Conservation (phyloP, 202 grass and related monocot species). For the Eragrostis tef region DNA sequence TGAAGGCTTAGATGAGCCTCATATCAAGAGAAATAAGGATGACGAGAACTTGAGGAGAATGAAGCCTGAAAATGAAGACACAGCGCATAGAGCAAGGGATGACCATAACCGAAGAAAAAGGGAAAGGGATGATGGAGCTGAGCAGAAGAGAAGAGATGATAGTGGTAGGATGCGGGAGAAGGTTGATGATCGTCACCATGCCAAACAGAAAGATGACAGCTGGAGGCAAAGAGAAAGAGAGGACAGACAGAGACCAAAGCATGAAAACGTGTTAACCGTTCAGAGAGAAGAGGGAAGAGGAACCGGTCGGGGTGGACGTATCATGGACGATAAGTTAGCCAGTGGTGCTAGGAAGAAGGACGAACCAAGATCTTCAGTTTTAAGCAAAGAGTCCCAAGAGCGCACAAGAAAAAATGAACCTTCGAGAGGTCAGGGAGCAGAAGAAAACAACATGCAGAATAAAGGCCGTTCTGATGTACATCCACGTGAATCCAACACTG, state of each 20-base stretch:
- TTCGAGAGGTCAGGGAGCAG: constrained; percentile 59
- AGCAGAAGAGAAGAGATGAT: constrained; percentile 80
- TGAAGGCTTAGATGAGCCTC: constrained; percentile 67
- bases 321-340: constrained; percentile 64
- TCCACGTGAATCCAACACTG: constrained; percentile 61
- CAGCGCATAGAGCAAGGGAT: constrained; percentile 59
- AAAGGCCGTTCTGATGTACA: constrained; percentile 66
- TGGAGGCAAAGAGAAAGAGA: constrained; percentile 82
- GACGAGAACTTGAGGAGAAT: constrained; percentile 72
- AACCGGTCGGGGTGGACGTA: constrained; percentile 58
- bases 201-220: constrained; percentile 77
- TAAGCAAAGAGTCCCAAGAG: constrained; percentile 66
- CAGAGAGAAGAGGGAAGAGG: constrained; percentile 83
- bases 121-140: constrained; percentile 66
- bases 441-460: constrained; percentile 59
- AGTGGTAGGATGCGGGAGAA: constrained; percentile 65
- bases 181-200: constrained; percentile 62
- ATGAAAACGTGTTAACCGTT: constrained; percentile 57
- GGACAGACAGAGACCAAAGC: constrained; percentile 79
- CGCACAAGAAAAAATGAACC: constrained; percentile 55
- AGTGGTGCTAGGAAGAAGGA: constrained; percentile 64
- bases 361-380: constrained; percentile 55
- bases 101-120: constrained; percentile 72
- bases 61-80: constrained; percentile 68
- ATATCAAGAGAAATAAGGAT: constrained; percentile 84